Evolutionary conservation across 2,329 filamentous ascomycete species (phyloP).

Genomic region (Fulvia fulva): DNA sequence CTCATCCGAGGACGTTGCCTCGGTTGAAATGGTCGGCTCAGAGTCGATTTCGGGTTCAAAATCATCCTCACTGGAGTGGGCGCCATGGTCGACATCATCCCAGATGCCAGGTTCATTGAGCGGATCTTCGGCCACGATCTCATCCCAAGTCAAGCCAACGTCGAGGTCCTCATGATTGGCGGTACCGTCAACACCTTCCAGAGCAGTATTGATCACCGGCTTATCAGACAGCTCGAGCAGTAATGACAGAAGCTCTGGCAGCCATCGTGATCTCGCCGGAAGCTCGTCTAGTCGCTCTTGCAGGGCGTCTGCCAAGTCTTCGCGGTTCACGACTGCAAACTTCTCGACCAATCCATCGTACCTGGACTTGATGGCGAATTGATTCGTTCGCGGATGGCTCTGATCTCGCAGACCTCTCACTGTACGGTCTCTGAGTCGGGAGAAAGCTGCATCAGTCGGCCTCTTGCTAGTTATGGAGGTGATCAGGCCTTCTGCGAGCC

Average conservation of each 20-base stretch:
- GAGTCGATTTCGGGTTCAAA: slow-evolving; percentile 34
- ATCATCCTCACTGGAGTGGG: slow-evolving; percentile 63
- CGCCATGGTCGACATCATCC: slow-evolving; percentile 63
- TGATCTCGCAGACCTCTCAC: slow-evolving; percentile 38
- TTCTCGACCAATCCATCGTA: slow-evolving; percentile 68
- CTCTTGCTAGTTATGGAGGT: slow-evolving; percentile 55
- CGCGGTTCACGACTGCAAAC: slow-evolving; percentile 73
- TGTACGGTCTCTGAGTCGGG: slow-evolving; percentile 38
- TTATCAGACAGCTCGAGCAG: slow-evolving; percentile 77
- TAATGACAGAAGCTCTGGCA: slow-evolving; percentile 74
- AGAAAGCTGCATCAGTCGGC: slow-evolving; percentile 29
- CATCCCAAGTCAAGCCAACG: slow-evolving; percentile 65
- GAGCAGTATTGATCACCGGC: slow-evolving; percentile 65
- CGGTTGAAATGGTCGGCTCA: slow-evolving; percentile 29
- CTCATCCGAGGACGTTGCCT: slow-evolving; percentile 36
- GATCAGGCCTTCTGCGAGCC: slow-evolving; percentile 68
- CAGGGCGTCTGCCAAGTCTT: slow-evolving; percentile 71
- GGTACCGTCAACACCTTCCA: slow-evolving; percentile 57
- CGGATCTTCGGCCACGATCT: slow-evolving; percentile 72
- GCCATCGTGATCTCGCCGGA: slow-evolving; percentile 57
- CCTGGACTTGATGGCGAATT: slow-evolving; percentile 44
- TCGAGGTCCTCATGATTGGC: background rate
- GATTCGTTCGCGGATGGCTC: slow-evolving; percentile 45
- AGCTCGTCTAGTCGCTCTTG: slow-evolving; percentile 58
- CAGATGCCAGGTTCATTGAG: slow-evolving; percentile 67